Evolutionary conservation across 73 alveolate genomes (phyloP), one percentile per base, ranked within the genome.

Genomic region (Durusdinium trenchii): DNA sequence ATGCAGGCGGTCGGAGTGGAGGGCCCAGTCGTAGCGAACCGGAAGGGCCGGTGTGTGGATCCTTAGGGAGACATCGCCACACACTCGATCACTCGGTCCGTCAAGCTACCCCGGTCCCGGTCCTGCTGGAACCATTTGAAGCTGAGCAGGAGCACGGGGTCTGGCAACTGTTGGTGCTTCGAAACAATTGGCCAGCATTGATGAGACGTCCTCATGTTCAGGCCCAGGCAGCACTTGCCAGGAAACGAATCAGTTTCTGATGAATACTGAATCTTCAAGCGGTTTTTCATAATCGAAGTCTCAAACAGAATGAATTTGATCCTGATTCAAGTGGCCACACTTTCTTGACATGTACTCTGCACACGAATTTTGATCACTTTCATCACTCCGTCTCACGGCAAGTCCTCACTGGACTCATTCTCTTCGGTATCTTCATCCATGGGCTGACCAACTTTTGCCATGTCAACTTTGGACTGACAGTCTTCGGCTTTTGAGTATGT

Each of bases 111-210:
- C 76, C n/a, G 64, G 64, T 54, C 64, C 64, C 28, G 64, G 54
- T 87, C 84, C 84, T n/a, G 86, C 96, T 47, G 96, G 96, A 48
- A 89, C 69, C 96, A 89, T 89, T 50, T 46, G 86, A 40, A 89
- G 30, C 62, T 89, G 96, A 20, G 82, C 67, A 3, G 96, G 96
- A 18, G 69, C 85, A n/a, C 69, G 48, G 75, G 42, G 43, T 60
- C 84, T 38, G 3, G 79, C 38, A 6, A 30, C 64, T 45, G 91
- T 14, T 48, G 82, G 86, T 6, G 67, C 40, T 32, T 60, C 67
- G 46, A 61, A 87, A 84, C 95, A 87, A 45, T 47, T 64, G 48
- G 71, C 96, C n/a, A 89, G 96, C 96, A 89, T 89, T 45, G 96
- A 89, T 61, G 96, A 32, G 6, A 86, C 62, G 51, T 89, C 96